A percentile compares a stretch with the other conserved stretches of the same genome.
Conservation (phyloP, 768 basidiomycete species). For the Psilocybe subaeruginosa region DNA sequence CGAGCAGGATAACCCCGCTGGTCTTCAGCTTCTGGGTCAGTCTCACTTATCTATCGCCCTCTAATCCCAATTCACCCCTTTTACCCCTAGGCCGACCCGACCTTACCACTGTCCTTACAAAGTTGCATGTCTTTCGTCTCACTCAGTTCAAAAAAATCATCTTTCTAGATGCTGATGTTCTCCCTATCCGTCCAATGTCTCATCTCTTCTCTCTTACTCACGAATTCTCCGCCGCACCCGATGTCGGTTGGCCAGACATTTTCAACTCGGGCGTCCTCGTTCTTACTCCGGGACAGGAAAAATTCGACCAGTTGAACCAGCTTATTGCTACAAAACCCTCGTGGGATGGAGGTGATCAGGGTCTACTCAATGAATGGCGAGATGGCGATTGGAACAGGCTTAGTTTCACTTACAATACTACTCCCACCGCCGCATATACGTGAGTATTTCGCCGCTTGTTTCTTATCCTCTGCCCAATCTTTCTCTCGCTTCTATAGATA, state of each 20-base stretch:
- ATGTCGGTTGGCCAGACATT: constrained; percentile 99
- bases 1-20: constrained; percentile 62
- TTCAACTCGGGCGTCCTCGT: constrained; percentile 99
- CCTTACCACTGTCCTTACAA: constrained; percentile 92
- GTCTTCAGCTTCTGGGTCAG: constrained; percentile 84
- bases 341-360: constrained; percentile 99
- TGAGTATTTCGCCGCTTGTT: constrained; percentile 46
- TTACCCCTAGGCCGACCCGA: constrained; percentile 83
- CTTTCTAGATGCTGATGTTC: constrained; percentile 91
- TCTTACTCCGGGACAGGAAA: constrained; percentile 76
- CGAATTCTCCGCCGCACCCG: constrained; percentile 92
- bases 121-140: constrained; percentile 94
- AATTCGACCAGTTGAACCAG: constrained; percentile 74
- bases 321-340: constrained; percentile 80
- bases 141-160: constrained; percentile 84
- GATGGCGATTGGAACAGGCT: constrained; percentile 87
- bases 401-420: constrained; percentile 98
- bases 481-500: constrained; percentile 58
- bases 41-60: constrained; percentile 20
- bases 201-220: constrained; percentile 87
- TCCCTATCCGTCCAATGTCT: constrained; percentile 85
- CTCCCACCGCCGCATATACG: constrained; percentile 96
- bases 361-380: constrained; percentile 95
- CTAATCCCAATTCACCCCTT: constrained; percentile 13
- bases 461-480: constrained; percentile 20